Base-by-base conservation (phyloP, 1,284 basidiomycete species). In the Nidula niveotomentosa region DNA sequence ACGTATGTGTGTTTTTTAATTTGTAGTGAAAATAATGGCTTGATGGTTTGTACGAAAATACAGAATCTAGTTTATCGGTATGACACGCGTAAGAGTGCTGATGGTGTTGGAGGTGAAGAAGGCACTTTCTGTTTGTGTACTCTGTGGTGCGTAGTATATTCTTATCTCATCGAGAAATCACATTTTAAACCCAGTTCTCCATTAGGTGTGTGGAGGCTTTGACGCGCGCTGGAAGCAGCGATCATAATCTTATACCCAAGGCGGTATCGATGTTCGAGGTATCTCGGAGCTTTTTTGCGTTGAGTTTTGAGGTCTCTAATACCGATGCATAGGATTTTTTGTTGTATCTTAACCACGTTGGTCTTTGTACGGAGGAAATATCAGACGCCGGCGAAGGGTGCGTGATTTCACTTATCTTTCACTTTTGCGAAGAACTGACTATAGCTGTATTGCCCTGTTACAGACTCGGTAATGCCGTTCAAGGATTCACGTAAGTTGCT, bases 51-150 rank as follows among this genome's bases (percentile, higher is more conserved):
- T 30, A 30, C 30, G 30, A 30, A 30, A 30, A 30, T 6, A 30
- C 46, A 88, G 85, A 84, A 83, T 57, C 74, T 90, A 8, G 89
- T 92, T 5, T 92, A 86, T 63, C 84, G 91, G 1, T 94, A 93
- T 65, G 92, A 96, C 65, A 87, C 91, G 9, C 73, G 68, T 34
- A 89, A 90, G 67, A 84, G 91, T 0, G 87, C 93, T 56, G 95
- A 96, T 65, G 95, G 94, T 6, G 92, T 96, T 15, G 94, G 94
- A 5, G 94, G 95, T 1, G 92, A 94, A 60, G 94, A 95, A 71
- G 94, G 94, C 7, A 91, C 88, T 0, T 91, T 91, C 69, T 90
- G 88, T 60, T 70, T 91, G 17, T 91, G 89, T 64, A 93, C 91
- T 0, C 70, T 93, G 5, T 93, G 90, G 90, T 85, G 56, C 13